A percentile compares a stretch with the other conserved stretches of the same genome.
phyloP scores from a whole-genome alignment of 805 yeast genomes.

The Maudiozyma saulgeensis region DNA sequence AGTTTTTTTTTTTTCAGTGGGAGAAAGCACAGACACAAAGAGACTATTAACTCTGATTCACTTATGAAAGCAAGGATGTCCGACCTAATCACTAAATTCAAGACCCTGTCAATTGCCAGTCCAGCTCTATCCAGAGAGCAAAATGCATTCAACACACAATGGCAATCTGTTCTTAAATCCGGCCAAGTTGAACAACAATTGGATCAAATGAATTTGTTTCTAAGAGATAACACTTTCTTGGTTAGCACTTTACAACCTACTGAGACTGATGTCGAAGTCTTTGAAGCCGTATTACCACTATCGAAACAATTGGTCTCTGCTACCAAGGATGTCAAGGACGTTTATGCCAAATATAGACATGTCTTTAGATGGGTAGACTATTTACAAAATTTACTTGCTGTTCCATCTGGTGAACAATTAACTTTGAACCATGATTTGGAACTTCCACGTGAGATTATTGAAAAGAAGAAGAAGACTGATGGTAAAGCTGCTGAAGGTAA shows the following conservation, averaged over 20 bases:
- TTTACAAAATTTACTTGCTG: slow-evolving; percentile 58
- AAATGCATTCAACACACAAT: slow-evolving; percentile 68
- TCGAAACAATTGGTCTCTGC: slow-evolving; percentile 47
- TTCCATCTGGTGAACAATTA: slow-evolving; percentile 45
- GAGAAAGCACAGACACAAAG: too few species aligned
- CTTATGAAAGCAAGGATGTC: slow-evolving; percentile 14
- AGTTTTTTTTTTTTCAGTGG: too few species aligned
- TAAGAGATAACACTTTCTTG: slow-evolving; percentile 63
- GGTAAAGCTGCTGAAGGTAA: slow-evolving; percentile 4
- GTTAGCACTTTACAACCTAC: slow-evolving; percentile 54
- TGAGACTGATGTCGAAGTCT: slow-evolving; percentile 60
- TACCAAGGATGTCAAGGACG: slow-evolving; percentile 34
- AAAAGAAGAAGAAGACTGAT: slow-evolving; percentile 39
- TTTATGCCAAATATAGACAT: slow-evolving; percentile 64
- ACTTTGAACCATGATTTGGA: slow-evolving; percentile 53
- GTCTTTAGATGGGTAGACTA: slow-evolving; percentile 88
- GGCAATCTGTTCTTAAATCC: slow-evolving; percentile 56
- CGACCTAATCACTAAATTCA: slow-evolving; percentile 23
- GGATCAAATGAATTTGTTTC: slow-evolving; percentile 54
- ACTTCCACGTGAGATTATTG: slow-evolving; percentile 67
- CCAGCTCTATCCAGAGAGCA: slow-evolving; percentile 36
- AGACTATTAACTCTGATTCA: too few species aligned
- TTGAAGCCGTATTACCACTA: slow-evolving; percentile 54
- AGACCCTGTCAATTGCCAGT: slow-evolving; percentile 20
- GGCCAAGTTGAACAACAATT: slow-evolving; percentile 45